Conservation (phyloP, 441 rosid genomes). For the Gossypium lobatum region DNA sequence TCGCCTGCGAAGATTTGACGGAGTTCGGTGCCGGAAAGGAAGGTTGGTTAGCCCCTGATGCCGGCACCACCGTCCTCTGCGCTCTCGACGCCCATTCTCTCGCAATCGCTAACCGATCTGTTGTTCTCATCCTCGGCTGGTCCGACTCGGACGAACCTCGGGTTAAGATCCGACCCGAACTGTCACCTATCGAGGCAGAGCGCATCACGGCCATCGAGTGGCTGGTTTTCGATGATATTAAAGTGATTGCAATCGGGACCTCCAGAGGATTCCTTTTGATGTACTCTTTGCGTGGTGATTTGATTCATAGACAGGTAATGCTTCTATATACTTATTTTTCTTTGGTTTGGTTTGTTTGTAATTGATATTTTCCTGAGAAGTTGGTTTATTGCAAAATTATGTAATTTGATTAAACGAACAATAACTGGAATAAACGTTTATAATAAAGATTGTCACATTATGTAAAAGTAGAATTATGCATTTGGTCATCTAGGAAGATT, state of each 20-base stretch:
- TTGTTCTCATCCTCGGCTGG: conserved; percentile 61
- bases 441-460: background rate
- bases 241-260: conserved; percentile 69
- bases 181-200: conserved; percentile 76
- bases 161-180: conserved; percentile 76
- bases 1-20: conserved; percentile 65
- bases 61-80: conserved; percentile 42
- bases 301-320: conserved; percentile 74
- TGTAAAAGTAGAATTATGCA: background rate
- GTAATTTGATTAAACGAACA: background rate
- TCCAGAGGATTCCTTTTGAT: conserved; percentile 71
- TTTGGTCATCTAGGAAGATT: background rate
- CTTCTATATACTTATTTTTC: background rate
- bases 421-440: background rate
- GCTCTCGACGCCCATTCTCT: conserved; percentile 68
- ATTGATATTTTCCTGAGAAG: background rate
- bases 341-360: background rate
- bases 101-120: conserved; percentile 57
- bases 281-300: conserved; percentile 57
- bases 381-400: background rate
- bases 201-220: conserved; percentile 66
- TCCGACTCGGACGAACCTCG: conserved; percentile 49
- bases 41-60: conserved; percentile 69
- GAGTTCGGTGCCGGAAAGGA: conserved; percentile 92
- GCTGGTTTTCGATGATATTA: conserved; percentile 68